A percentile compares a stretch with the other conserved stretches of the same genome.
These are phyloP conservation scores for Opeltia flavorubescens DNA, from an alignment of 495 filamentous ascomycete species.

Conservation along the genomic window DNA sequence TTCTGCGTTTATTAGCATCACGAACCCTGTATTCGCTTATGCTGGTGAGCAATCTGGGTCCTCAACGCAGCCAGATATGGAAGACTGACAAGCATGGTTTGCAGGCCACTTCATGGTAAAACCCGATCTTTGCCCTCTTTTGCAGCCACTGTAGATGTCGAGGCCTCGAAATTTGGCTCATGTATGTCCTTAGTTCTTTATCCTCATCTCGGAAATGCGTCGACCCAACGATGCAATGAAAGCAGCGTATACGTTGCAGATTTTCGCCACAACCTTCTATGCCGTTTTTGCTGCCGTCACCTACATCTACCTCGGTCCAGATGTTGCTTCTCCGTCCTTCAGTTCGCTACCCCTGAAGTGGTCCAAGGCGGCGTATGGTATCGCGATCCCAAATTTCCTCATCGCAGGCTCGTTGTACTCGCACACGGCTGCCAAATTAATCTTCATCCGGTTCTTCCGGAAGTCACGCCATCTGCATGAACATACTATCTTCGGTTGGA, in stretches of 20 bases:
- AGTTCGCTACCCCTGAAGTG: slow-evolving; percentile 29
- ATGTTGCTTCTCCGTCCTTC: slow-evolving; percentile 36
- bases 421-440: slow-evolving; percentile 36
- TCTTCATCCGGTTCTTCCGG: slow-evolving; percentile 35
- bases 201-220: slow-evolving; percentile 45
- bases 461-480: slow-evolving; percentile 31
- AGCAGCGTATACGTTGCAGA: slow-evolving; percentile 31
- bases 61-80: background rate
- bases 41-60: slow-evolving; percentile 9
- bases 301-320: slow-evolving; percentile 38
- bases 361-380: slow-evolving; percentile 33
- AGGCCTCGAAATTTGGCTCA: background rate
- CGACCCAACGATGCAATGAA: slow-evolving; percentile 42
- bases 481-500: slow-evolving; percentile 36
- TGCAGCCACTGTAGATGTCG: too few species aligned
- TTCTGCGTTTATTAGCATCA: slow-evolving; percentile 24
- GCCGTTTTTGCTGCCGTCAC: slow-evolving; percentile 37
- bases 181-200: slow-evolving; percentile 33
- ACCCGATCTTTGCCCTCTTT: background rate
- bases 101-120: slow-evolving; percentile 10
- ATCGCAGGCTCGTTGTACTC: slow-evolving; percentile 38
- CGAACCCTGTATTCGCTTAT: slow-evolving; percentile 30
- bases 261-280: slow-evolving; percentile 37
- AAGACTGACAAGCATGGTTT: background rate
- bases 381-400: slow-evolving; percentile 22